A percentile compares a stretch with the other conserved stretches of the same genome.
These are phyloP conservation scores for Blastobotrys persicus DNA, from an alignment of 1,139 yeast genomes.

Conservation along the genomic window DNA sequence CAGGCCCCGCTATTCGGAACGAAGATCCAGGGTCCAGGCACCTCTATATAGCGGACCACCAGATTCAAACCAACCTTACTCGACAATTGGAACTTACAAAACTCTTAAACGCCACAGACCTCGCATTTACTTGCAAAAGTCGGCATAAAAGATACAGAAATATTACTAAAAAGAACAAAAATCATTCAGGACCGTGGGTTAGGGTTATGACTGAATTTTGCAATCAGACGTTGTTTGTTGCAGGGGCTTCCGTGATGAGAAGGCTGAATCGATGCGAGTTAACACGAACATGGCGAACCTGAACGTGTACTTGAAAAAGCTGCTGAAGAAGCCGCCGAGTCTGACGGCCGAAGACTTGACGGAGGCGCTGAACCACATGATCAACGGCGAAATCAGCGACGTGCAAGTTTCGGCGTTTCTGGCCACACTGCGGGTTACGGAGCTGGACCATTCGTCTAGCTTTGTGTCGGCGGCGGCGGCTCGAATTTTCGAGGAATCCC, in stretches of 20 bases:
- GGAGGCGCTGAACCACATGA: constrained; percentile 57
- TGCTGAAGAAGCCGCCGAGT: constrained; percentile 56
- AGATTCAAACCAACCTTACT: too few relatives aligned
- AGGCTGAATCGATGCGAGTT: too few relatives aligned
- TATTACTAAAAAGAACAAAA: too few relatives aligned
- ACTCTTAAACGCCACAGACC: too few relatives aligned
- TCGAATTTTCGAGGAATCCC: constrained; percentile 54
- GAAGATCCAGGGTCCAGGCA: too few relatives aligned
- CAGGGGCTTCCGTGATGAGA: too few relatives aligned
- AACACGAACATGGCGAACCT: constrained; percentile 28
- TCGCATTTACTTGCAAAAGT: too few relatives aligned
- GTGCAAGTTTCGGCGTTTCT: constrained; percentile 77
- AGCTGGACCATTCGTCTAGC: constrained; percentile 78
- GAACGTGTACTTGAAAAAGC: constrained; percentile 63
- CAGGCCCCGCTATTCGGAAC: too few relatives aligned
- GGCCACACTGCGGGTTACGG: constrained; percentile 67
- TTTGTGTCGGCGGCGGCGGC: constrained; percentile 83
- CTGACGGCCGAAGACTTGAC: constrained; percentile 61
- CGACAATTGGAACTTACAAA: too few relatives aligned
- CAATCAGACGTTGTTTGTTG: neutral
- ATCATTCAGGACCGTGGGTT: too few relatives aligned
- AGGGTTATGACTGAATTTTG: neutral
- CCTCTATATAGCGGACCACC: too few relatives aligned
- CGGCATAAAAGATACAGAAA: too few relatives aligned
- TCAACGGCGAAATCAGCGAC: constrained; percentile 58